Percentiles rank a stretch among this genome's conserved stretches.
Evolutionary conservation across 768 basidiomycete genomes (phyloP).

Genomic region (Boletus tylopilopsis): DNA sequence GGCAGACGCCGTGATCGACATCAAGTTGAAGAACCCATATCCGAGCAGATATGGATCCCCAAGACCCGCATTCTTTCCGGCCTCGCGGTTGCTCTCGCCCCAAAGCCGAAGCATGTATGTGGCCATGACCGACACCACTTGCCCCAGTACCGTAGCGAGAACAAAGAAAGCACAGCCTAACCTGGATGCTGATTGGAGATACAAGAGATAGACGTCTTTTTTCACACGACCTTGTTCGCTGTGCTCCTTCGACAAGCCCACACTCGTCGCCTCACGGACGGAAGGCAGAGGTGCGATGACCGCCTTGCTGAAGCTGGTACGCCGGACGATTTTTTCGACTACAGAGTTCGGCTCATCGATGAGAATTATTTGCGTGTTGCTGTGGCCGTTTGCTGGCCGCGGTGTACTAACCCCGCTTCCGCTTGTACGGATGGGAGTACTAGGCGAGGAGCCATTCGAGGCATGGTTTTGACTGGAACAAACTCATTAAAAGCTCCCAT

Average conservation of each 20-base stretch:
- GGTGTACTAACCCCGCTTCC: constrained; percentile 17
- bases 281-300: constrained; percentile 41
- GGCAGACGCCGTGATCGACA: constrained; percentile 51
- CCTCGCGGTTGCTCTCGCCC: constrained; percentile 72
- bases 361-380: constrained; percentile 21
- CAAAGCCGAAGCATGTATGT: constrained; percentile 73
- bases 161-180: constrained; percentile 68
- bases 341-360: constrained; percentile 31
- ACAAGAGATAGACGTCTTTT: constrained; percentile 66
- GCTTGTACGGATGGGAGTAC: constrained; percentile 45
- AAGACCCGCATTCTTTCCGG: constrained; percentile 56
- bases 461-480: constrained; percentile 44
- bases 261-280: constrained; percentile 36
- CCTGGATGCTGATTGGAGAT: constrained; percentile 76
- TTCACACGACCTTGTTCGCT: constrained; percentile 82
- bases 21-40: constrained; percentile 67
- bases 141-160: constrained; percentile 48
- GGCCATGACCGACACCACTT: constrained; percentile 55
- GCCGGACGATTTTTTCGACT: constrained; percentile 55
- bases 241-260: constrained; percentile 64
- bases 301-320: constrained; percentile 57
- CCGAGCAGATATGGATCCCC: constrained; percentile 51
- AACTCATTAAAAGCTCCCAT: background rate
- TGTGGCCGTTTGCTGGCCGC: constrained; percentile 15
- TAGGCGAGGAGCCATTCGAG: constrained; percentile 38